Percentiles rank a stretch among this genome's conserved stretches.
These are phyloP conservation scores for Tilletia caries DNA, from an alignment of 1,284 basidiomycete species.

Conservation along the genomic window DNA sequence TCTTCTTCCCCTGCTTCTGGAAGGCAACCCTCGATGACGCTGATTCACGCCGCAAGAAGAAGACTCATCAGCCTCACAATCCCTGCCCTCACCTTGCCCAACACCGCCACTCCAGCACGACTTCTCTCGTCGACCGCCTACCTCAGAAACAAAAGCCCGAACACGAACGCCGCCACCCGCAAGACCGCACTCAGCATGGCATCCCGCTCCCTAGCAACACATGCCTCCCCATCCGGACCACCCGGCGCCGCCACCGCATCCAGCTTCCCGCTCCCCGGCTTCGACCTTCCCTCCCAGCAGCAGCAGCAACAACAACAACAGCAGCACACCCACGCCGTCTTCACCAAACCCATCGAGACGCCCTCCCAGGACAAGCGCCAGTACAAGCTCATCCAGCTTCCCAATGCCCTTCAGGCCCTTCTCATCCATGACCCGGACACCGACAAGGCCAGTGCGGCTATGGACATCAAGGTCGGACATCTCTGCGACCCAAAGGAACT, in stretches of 20 bases:
- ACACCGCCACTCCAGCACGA: no score
- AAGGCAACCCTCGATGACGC: no score
- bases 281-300: neutral
- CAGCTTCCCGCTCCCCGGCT: neutral
- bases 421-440: slow-evolving; percentile 80
- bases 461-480: slow-evolving; percentile 94
- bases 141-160: no score
- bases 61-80: no score
- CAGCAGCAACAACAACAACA: neutral
- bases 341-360: slow-evolving; percentile 36
- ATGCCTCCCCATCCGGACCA: neutral
- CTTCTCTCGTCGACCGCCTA: no score
- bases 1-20: no score
- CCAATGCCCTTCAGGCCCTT: slow-evolving; percentile 82
- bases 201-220: neutral
- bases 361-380: slow-evolving; percentile 32
- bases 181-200: no score
- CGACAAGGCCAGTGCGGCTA: slow-evolving; percentile 90
- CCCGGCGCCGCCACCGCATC: neutral
- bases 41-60: no score
- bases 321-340: slow-evolving; percentile 29
- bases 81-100: no score
- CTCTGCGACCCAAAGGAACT: slow-evolving; percentile 71
- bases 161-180: no score
- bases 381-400: slow-evolving; percentile 69